Base-by-base conservation (phyloP, 768 basidiomycete species). In the Coprinellus aureogranulatus region DNA sequence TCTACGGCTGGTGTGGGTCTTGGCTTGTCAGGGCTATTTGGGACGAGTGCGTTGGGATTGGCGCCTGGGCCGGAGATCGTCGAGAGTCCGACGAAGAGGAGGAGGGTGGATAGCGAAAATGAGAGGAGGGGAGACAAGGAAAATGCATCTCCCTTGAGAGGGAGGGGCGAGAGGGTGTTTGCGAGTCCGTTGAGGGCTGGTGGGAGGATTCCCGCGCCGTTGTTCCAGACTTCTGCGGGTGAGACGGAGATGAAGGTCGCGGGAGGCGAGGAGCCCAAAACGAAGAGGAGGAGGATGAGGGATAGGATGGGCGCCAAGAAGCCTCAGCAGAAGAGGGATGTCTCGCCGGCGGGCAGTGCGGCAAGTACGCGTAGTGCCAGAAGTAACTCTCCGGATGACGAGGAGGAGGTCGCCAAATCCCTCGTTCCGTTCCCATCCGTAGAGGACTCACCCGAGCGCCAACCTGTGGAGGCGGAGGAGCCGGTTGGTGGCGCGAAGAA, bases 91-190 rank as follows among this genome's bases (percentile, higher is more conserved):
- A 59, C 30, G 61, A 64, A 61, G 48, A 55, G 77, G 58, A 72
- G 75, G 52, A 68, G 72, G 59, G 52, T 69, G 14, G 20, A 22
- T 27, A 68, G 65, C 34, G 27, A 25, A 12, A 26, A 28, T 6
- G 49, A 18, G 16, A 62, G 63, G 6, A 66, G 64, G 2, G 69
- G 84, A 0, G 70, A 86, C 67, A 89, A 90, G 70, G 88, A 90
- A 66, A 90, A 90, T 63, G 57, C 68, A 30, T 80, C 80, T 0
- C 84, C 82, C 62, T 63, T 30, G 10, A 51, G 49, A 37, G 27
- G 49, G 49, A 20, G 49, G n/a, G 6, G 28, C 23, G 11, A 10
- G 26, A 18, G 42, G n/a, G n/a, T n/a, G 6, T 18, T 44, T 48
- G 25, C 11, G 11, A 51, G 49, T 20, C 49, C 49, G 6, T 23